Base-by-base conservation (phyloP, 352 stramenopile genomes). In the Globisporangium emineosum region DNA sequence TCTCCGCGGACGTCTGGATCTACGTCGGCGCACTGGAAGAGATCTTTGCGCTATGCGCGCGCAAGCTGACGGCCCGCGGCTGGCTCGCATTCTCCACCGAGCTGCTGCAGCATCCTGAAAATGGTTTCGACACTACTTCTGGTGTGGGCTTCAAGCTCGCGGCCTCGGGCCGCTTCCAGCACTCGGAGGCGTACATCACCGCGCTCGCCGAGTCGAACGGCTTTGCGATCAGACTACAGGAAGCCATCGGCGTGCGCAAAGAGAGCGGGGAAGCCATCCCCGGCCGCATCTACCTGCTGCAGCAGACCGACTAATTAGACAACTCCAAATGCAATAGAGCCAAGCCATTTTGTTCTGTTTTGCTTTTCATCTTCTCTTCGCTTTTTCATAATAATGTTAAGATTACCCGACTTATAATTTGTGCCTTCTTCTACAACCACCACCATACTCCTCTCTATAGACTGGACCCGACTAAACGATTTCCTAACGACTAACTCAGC, bases 1-100 rank as follows among this genome's bases (percentile, higher is more conserved):
- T 94, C 47, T 87, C 85, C 0, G 85, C 83, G 19, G 85, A 94
- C 57, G 85, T 94, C n/a, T 94, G 85, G 85, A 94, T 94, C 65
- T 94, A 94, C 53, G 83, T 94, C n/a, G 85, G 85, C 10, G 79
- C 70, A 5, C 66, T 94, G 21, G 81, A 90, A 17, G 51, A 77
- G 40, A 82, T 91, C 23, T 91, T 92, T 40, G 54, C 60, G 3
- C 29, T 88, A 9, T 79, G 71, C 52, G 64, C 64, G 10, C 70
- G 63, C 8, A 88, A 89, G 60, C 73, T 94, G 12, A 63, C 67
- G 49, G 29, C 65, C 0, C 37, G 33, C 6, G 76, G 79, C 2
- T 89, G 73, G 72, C 73, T 93, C 50, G 75, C 74, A 17, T 93
- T 93, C 59, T 93, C 85, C 12, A 89, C 87, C 27, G 84, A 93